phyloP scores from a whole-genome alignment of 2,329 filamentous ascomycete species.

The Metarhizium robertsii region DNA sequence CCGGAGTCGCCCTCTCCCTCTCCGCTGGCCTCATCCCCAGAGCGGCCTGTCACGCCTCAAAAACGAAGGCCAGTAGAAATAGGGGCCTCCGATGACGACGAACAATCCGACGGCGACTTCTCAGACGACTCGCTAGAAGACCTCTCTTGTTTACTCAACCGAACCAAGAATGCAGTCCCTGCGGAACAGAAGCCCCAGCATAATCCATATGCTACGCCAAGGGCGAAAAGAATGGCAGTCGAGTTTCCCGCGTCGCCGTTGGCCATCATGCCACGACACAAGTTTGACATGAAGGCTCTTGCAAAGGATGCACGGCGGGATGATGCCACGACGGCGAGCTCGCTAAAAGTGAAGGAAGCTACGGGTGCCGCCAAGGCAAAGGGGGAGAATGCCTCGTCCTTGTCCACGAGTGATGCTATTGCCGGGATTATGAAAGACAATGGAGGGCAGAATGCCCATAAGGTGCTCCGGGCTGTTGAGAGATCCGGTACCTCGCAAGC shows the following conservation, averaged over 20 bases:
- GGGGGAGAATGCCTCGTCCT: not conserved
- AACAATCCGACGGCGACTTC: slow-evolving; percentile 44
- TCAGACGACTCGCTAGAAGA: slow-evolving; percentile 52
- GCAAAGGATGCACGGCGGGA: slow-evolving; percentile 50
- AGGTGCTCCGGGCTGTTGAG: slow-evolving; percentile 39
- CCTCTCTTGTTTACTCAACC: slow-evolving; percentile 27
- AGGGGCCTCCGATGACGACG: slow-evolving; percentile 63
- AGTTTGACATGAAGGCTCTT: slow-evolving; percentile 54
- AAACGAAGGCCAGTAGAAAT: slow-evolving; percentile 35
- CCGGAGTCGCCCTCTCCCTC: slow-evolving; percentile 14
- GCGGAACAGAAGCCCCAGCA: slow-evolving; percentile 3
- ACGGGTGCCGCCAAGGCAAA: slow-evolving; percentile 13
- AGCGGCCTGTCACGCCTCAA: slow-evolving; percentile 17
- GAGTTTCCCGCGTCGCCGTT: slow-evolving; percentile 36
- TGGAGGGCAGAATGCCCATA: slow-evolving; percentile 34
- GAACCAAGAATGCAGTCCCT: slow-evolving; percentile 8
- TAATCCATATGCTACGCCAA: slow-evolving; percentile 31
- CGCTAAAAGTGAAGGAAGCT: slow-evolving; percentile 31
- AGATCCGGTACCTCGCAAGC: slow-evolving; percentile 32
- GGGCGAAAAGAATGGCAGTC: slow-evolving; percentile 35
- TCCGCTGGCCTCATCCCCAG: slow-evolving; percentile 15
- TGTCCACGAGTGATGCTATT: slow-evolving; percentile 10
- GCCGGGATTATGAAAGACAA: slow-evolving; percentile 24
- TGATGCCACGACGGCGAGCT: slow-evolving; percentile 48
- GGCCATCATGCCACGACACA: slow-evolving; percentile 45